Conservation (phyloP, 2,329 filamentous ascomycete genomes). For the Purpureocillium lavendulum region DNA sequence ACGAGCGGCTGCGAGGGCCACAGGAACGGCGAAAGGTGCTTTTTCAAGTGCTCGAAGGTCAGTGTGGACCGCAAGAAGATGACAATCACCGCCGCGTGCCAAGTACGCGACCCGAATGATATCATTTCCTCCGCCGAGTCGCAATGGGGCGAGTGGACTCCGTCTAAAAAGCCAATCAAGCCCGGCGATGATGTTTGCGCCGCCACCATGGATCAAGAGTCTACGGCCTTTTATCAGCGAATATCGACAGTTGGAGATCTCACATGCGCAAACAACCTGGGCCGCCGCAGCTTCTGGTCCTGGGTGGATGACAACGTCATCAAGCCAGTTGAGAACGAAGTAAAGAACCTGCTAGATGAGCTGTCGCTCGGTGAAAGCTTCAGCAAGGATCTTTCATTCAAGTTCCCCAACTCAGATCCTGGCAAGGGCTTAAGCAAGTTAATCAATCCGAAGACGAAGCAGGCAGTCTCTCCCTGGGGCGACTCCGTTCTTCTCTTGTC, state of each 20-base stretch:
- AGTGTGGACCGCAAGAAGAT: slow-evolving; percentile 7
- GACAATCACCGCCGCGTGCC: slow-evolving; percentile 11
- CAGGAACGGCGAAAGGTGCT: slow-evolving; percentile 18
- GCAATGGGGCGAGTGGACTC: slow-evolving; percentile 16
- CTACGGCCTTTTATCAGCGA: neutral
- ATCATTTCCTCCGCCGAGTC: slow-evolving; percentile 13
- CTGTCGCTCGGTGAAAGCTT: slow-evolving; percentile 7
- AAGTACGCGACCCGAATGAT: slow-evolving; percentile 12
- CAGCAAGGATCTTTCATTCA: slow-evolving; percentile 8
- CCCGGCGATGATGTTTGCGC: too few species aligned
- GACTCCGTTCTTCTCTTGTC: slow-evolving; percentile 18
- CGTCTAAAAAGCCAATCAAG: slow-evolving; percentile 1
- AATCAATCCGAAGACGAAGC: slow-evolving; percentile 10
- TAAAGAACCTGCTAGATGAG: slow-evolving; percentile 2
- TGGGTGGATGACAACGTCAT: neutral
- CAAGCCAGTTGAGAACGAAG: neutral
- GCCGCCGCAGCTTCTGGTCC: too few species aligned
- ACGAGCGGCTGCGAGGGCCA: slow-evolving; percentile 16
- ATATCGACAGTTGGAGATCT: too few species aligned
- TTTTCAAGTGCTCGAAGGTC: slow-evolving; percentile 15
- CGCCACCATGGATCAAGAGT: neutral
- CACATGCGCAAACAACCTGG: too few species aligned
- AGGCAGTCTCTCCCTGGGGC: slow-evolving; percentile 19
- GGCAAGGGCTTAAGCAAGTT: too few species aligned
- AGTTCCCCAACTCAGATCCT: neutral